Evolutionary conservation across 2,329 filamentous ascomycete species (phyloP).

Genomic region (Cladosporium sp.): DNA sequence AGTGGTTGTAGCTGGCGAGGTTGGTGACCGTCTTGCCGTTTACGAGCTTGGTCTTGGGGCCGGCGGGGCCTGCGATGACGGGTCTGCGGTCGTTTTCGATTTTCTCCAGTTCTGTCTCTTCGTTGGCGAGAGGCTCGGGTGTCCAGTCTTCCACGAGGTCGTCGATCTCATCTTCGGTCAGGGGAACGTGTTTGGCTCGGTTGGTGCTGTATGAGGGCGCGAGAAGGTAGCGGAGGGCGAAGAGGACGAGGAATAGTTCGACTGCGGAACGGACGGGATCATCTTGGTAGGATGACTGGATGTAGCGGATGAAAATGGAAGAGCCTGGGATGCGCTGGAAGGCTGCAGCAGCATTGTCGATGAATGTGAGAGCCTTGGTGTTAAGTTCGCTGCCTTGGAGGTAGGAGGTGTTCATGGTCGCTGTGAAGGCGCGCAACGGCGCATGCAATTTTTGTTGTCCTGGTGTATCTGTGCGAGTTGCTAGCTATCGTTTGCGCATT

Average conservation of each 20-base stretch:
- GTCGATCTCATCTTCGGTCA: conserved; percentile 95
- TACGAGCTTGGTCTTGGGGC: conserved; percentile 77
- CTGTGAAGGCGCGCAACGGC: conserved; percentile 9
- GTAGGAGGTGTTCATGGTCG: conserved; percentile 20
- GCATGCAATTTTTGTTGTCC: background rate
- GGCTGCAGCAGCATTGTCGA: conserved; percentile 51
- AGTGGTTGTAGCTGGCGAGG: conserved; percentile 93
- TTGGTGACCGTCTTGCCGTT: conserved; percentile 83
- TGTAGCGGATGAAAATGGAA: conserved; percentile 88
- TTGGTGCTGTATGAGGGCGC: conserved; percentile 89
- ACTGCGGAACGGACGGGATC: conserved; percentile 91
- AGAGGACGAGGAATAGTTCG: conserved; percentile 88
- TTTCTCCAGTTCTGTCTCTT: conserved; percentile 70
- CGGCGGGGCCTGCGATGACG: conserved; percentile 83
- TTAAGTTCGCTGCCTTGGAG: conserved; percentile 51
- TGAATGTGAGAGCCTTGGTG: conserved; percentile 51
- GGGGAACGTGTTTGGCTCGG: conserved; percentile 81
- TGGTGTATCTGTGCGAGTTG: background rate
- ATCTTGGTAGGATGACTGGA: conserved; percentile 95
- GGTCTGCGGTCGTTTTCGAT: conserved; percentile 79
- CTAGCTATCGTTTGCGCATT: conserved; percentile 5
- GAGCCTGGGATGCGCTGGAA: conserved; percentile 94
- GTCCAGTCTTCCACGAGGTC: conserved; percentile 95
- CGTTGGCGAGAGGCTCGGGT: conserved; percentile 81
- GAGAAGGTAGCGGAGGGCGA: conserved; percentile 89